phyloP scores from a whole-genome alignment of 352 stramenopile genomes.

The Elongisporangium undulatum region DNA sequence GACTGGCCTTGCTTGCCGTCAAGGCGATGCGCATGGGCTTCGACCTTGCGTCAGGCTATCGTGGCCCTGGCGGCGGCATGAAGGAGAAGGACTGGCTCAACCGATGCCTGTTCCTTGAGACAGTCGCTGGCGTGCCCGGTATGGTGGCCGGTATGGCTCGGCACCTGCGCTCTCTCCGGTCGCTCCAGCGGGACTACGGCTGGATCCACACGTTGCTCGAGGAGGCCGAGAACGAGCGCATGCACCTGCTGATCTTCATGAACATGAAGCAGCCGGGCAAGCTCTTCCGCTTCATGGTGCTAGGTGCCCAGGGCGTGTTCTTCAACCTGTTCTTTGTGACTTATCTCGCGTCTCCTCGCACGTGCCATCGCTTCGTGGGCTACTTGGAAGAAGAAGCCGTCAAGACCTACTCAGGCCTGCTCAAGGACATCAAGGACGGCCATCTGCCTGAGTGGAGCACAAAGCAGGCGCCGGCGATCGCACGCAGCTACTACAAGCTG shows the following conservation, averaged over 20 bases:
- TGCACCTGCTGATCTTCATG: conserved; percentile 91
- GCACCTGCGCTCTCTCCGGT: conserved; percentile 77
- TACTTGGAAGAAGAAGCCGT: conserved; percentile 93
- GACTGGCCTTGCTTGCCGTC: conserved; percentile 28
- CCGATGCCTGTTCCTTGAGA: conserved; percentile 76
- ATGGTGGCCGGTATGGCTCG: conserved; percentile 68
- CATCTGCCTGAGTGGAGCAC: conserved; percentile 77
- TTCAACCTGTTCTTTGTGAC: conserved; percentile 79
- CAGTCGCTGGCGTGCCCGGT: conserved; percentile 60
- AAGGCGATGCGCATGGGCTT: conserved; percentile 40
- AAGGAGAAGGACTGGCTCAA: conserved; percentile 57
- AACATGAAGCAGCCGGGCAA: conserved; percentile 81
- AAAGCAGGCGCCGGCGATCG: conserved; percentile 64
- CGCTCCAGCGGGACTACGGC: conserved; percentile 78
- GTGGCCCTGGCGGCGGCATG: conserved; percentile 44
- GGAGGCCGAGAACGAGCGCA: conserved; percentile 92
- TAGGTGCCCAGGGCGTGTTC: conserved; percentile 83
- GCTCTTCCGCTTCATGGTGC: conserved; percentile 67
- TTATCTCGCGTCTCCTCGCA: conserved; percentile 86
- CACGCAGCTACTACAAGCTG: conserved; percentile 87
- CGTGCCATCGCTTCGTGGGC: conserved; percentile 90
- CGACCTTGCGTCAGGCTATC: conserved; percentile 44
- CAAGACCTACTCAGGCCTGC: conserved; percentile 89
- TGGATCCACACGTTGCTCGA: conserved; percentile 90
- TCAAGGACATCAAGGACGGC: conserved; percentile 84